Evolutionary conservation across 345 rosid genomes (phyloP).

Genomic region (Mercurialis annua): DNA sequence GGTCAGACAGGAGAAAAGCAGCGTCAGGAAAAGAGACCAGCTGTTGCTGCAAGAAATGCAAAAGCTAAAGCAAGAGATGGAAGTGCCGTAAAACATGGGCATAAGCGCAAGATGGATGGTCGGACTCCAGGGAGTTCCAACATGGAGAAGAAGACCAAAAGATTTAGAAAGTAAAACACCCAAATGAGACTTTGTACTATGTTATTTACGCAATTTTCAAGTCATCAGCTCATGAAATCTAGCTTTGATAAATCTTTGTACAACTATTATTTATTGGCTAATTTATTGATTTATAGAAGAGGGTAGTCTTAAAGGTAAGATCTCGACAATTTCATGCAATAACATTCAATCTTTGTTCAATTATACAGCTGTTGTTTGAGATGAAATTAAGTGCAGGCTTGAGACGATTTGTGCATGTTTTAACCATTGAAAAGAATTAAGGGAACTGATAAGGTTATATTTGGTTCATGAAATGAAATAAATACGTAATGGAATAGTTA

Average conservation of each 20-base stretch:
- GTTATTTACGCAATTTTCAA: neutral
- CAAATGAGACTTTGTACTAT: neutral
- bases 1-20: conserved; percentile 29
- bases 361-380: too few relatives aligned
- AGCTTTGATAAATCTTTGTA: neutral
- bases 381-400: neutral
- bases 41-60: conserved; percentile 82
- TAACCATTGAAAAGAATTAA: too few relatives aligned
- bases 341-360: too few relatives aligned
- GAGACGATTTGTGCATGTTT: neutral
- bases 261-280: neutral
- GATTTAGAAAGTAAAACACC: conserved; percentile 21
- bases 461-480: too few relatives aligned
- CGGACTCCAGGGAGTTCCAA: conserved; percentile 52
- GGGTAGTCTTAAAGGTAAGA: neutral
- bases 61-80: conserved; percentile 43
- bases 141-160: conserved; percentile 57
- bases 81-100: conserved; percentile 42
- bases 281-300: neutral
- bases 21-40: conserved; percentile 55
- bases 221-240: neutral
- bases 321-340: too few relatives aligned
- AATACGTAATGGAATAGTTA: too few relatives aligned
- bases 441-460: too few relatives aligned
- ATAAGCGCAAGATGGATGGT: conserved; percentile 68